Percentiles rank a stretch among this genome's conserved stretches.
Evolutionary conservation across 2,329 filamentous ascomycete genomes (phyloP).

Genomic region (Pleurostoma richardsiae): DNA sequence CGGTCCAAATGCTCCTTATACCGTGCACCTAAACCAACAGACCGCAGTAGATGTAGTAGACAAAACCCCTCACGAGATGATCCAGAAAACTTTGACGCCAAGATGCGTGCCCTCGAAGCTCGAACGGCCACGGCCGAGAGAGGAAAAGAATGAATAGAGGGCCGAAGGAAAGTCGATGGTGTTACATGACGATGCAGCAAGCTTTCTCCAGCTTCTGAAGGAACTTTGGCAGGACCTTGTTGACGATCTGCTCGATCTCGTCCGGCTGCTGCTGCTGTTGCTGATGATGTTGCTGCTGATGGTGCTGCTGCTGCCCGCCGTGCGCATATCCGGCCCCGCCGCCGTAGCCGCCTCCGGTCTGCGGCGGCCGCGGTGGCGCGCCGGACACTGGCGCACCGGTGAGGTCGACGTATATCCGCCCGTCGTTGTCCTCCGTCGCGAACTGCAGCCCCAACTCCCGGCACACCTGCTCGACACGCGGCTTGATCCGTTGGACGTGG

Average conservation of each 20-base stretch:
- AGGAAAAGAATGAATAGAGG: no score
- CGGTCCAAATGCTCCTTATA: no score
- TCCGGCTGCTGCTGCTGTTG: conserved; percentile 37
- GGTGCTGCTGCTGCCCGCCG: conserved; percentile 34
- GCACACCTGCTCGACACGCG: conserved; percentile 86
- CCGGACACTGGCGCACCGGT: conserved; percentile 59
- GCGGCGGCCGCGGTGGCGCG: conserved; percentile 37
- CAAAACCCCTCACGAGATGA: no score
- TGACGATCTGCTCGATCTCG: conserved; percentile 54
- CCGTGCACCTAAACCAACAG: no score
- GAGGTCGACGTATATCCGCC: conserved; percentile 83
- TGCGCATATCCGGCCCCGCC: conserved; percentile 25
- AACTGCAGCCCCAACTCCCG: conserved; percentile 77
- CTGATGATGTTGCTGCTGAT: conserved; percentile 36
- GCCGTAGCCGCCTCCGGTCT: conserved; percentile 32
- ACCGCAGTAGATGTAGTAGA: no score
- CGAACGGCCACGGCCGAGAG: no score
- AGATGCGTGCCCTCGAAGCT: no score
- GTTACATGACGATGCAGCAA: conserved; percentile 60
- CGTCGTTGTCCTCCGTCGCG: conserved; percentile 81
- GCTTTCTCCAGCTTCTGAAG: conserved; percentile 55
- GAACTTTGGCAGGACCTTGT: conserved; percentile 55
- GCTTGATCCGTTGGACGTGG: conserved; percentile 91
- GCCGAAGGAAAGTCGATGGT: no score
- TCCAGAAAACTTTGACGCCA: no score